These are phyloP conservation scores for Iberis pinnata DNA, from an alignment of 345 rosid species.

Conservation along the genomic window DNA sequence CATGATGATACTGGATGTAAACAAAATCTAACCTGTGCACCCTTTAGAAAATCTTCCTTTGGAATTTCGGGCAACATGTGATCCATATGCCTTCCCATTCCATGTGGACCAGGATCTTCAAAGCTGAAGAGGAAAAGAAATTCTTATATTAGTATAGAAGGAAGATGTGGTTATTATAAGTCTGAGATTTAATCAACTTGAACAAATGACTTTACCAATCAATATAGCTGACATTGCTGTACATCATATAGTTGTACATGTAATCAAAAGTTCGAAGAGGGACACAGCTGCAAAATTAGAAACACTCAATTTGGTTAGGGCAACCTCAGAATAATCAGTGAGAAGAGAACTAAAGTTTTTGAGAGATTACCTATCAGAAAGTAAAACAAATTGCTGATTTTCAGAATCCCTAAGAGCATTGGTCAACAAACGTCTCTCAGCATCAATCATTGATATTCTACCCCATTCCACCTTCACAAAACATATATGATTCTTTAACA, in stretches of 20 bases:
- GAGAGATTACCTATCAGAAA: conserved; percentile 76
- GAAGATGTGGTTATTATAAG: conserved; percentile 1
- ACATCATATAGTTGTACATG: conserved; percentile 77
- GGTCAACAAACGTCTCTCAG: conserved; percentile 82
- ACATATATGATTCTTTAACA: conserved; percentile 5
- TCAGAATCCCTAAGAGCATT: conserved; percentile 79
- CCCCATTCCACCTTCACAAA: conserved; percentile 90
- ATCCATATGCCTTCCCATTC: conserved; percentile 85
- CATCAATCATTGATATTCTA: conserved; percentile 91
- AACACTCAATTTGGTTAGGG: conserved; percentile 15
- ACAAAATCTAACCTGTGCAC: conserved; percentile 71
- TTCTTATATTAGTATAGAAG: background rate
- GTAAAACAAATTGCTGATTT: conserved; percentile 91
- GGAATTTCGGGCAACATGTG: conserved; percentile 92
- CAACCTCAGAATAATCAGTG: conserved; percentile 7
- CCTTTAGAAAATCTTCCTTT: conserved; percentile 87
- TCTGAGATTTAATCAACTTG: background rate
- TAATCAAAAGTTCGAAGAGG: conserved; percentile 83
- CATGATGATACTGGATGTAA: background rate
- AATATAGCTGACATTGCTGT: conserved; percentile 73
- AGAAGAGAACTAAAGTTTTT: background rate
- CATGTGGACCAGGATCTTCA: conserved; percentile 95
- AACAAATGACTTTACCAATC: conserved; percentile 59
- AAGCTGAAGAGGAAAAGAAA: conserved; percentile 47
- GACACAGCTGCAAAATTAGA: conserved; percentile 66